These are phyloP conservation scores for Reticulascus tulasneorum DNA, from an alignment of 2,329 filamentous ascomycete genomes.

Conservation along the genomic window DNA sequence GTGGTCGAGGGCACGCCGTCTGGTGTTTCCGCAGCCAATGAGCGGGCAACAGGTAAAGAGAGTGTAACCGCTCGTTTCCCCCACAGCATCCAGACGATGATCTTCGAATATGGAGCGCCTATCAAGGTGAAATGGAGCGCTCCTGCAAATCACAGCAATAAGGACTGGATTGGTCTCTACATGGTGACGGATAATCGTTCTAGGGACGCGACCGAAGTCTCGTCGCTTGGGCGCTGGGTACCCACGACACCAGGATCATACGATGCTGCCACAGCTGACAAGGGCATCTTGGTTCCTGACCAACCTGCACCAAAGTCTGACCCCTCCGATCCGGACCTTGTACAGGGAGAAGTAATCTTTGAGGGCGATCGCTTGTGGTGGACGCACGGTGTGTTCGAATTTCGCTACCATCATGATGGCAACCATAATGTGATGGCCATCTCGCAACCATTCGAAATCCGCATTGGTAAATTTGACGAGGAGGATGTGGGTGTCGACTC, in stretches of 20 bases:
- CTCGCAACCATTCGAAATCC: constrained; percentile 88
- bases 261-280: constrained; percentile 70
- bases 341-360: constrained; percentile 81
- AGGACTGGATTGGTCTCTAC: constrained; percentile 95
- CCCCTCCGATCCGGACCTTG: constrained; percentile 50
- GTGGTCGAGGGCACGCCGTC: constrained; percentile 65
- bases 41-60: constrained; percentile 68
- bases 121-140: constrained; percentile 90
- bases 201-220: constrained; percentile 76
- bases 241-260: constrained; percentile 74
- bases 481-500: constrained; percentile 63
- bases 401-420: constrained; percentile 92
- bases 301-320: constrained; percentile 49
- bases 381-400: constrained; percentile 94
- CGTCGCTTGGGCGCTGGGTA: constrained; percentile 85
- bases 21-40: constrained; percentile 43
- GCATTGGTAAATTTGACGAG: constrained; percentile 73
- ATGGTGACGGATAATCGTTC: constrained; percentile 92
- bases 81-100: constrained; percentile 68
- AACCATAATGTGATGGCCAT: constrained; percentile 92
- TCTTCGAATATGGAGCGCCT: constrained; percentile 85
- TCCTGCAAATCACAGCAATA: constrained; percentile 79
- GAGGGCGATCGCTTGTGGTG: constrained; percentile 94
- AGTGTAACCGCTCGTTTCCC: constrained; percentile 65
- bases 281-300: constrained; percentile 70